phyloP scores from a whole-genome alignment of 345 rosid species.

The Boechera divaricarpa region DNA sequence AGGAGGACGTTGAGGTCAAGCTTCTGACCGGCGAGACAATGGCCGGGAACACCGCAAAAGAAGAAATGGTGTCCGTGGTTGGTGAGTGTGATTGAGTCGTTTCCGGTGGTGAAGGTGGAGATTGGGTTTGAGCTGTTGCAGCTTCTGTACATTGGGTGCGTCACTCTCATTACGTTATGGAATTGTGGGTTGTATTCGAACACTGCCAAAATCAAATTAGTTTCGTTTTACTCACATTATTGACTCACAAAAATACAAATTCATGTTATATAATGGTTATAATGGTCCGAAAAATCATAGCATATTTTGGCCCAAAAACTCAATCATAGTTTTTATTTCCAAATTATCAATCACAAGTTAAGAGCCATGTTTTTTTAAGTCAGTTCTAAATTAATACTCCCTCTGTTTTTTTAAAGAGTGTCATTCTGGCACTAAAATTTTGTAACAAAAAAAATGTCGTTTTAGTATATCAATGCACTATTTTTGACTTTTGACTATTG shows the following conservation, averaged over 20 bases:
- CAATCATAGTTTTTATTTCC: neutral
- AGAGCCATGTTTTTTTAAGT: neutral
- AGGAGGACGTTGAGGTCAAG: conserved; percentile 80
- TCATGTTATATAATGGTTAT: neutral
- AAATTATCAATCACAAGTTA: neutral
- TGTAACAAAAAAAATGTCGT: too few species aligned
- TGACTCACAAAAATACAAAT: neutral
- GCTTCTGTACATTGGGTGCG: conserved; percentile 70
- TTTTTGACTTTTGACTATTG: too few species aligned
- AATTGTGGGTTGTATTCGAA: conserved; percentile 82
- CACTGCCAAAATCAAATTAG: conserved; percentile 47
- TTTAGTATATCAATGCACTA: too few species aligned
- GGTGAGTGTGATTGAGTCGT: conserved; percentile 78
- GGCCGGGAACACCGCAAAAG: conserved; percentile 93
- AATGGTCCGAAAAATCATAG: neutral
- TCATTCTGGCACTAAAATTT: too few species aligned
- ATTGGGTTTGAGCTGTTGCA: conserved; percentile 87
- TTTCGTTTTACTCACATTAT: neutral
- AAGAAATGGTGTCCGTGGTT: conserved; percentile 85
- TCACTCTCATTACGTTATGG: conserved; percentile 92
- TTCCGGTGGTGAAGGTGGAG: conserved; percentile 84
- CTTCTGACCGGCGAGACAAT: conserved; percentile 88
- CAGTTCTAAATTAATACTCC: neutral
- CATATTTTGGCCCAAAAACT: neutral
- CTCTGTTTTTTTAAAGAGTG: too few species aligned